phyloP scores from a whole-genome alignment of 208 protist species.

The Herpetomonas samuelpessoai region DNA sequence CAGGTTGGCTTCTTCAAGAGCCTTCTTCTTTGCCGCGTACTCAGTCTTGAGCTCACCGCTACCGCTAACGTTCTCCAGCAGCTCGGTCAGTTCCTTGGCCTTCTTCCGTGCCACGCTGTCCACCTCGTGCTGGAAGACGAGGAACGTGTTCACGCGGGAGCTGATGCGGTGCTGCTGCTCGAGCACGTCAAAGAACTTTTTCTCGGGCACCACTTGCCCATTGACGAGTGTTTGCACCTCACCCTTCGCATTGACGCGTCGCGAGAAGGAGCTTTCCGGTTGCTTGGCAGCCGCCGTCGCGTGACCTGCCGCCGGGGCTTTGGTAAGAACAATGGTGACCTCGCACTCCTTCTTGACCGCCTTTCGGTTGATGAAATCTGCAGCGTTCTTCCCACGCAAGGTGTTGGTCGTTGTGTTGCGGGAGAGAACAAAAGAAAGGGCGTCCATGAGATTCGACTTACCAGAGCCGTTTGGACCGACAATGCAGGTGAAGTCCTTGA shows the following conservation, averaged over 20 bases:
- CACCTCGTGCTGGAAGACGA: conserved; percentile 98
- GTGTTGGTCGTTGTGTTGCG: conserved; percentile 34
- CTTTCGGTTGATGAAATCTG: conserved; percentile 93
- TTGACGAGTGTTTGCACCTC: conserved; percentile 74
- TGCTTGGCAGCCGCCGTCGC: background rate
- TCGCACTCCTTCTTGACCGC: conserved; percentile 41
- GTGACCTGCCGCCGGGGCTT: conserved; percentile 10
- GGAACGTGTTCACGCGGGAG: conserved; percentile 92
- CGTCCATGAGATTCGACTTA: conserved; percentile 99
- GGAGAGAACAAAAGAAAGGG: conserved; percentile 97
- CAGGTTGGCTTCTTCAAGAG: conserved; percentile 77
- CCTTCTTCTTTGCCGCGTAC: conserved; percentile 85
- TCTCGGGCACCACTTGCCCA: conserved; percentile 56
- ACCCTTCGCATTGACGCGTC: conserved; percentile 60
- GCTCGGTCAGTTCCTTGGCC: conserved; percentile 92
- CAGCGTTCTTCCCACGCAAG: conserved; percentile 78
- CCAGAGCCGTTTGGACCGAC: conserved; percentile 99
- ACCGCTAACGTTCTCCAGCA: conserved; percentile 97
- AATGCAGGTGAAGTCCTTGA: conserved; percentile 97
- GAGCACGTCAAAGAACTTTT: conserved; percentile 85
- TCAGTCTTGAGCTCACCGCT: conserved; percentile 90
- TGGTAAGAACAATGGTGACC: conserved; percentile 82
- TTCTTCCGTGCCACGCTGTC: conserved; percentile 93
- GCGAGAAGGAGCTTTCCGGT: conserved; percentile 77
- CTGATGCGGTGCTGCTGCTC: conserved; percentile 73